These are phyloP conservation scores for Arabis hirsuta DNA, from an alignment of 345 rosid genomes.

Conservation along the genomic window DNA sequence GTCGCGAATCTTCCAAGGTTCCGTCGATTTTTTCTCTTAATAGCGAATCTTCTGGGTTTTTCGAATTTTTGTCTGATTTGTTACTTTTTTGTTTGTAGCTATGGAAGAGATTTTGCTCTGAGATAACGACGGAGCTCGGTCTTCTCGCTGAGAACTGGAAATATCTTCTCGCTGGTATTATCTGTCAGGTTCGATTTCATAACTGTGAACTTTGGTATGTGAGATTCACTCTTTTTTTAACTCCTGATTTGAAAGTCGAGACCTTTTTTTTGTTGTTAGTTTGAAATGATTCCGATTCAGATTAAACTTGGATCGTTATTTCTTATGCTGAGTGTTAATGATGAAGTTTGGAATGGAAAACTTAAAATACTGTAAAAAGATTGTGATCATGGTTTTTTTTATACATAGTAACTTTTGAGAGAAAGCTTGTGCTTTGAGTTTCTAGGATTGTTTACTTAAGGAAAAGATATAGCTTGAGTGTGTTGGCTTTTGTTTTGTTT, in stretches of 20 bases:
- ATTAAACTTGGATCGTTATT: constrained; percentile 24
- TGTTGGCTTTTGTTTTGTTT: constrained; percentile 12
- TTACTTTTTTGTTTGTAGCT: constrained; percentile 51
- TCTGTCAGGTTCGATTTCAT: constrained; percentile 69
- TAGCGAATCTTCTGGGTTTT: constrained; percentile 36
- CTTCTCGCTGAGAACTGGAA: constrained; percentile 92
- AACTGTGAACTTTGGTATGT: constrained; percentile 16
- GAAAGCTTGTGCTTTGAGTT: constrained; percentile 39
- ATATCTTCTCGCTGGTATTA: constrained; percentile 78
- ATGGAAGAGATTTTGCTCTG: constrained; percentile 96
- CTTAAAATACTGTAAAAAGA: constrained; percentile 45
- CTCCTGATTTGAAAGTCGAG: background rate
- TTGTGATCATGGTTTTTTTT: constrained; percentile 42
- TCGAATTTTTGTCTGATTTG: constrained; percentile 28
- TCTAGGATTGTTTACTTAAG: background rate
- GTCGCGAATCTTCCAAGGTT: constrained; percentile 97
- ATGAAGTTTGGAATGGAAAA: constrained; percentile 27
- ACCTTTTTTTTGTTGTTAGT: constrained; percentile 18
- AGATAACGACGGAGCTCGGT: constrained; percentile 75
- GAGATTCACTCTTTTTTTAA: background rate
- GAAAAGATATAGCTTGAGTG: background rate
- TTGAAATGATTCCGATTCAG: constrained; percentile 22
- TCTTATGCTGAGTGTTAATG: constrained; percentile 33
- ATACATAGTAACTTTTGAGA: constrained; percentile 36
- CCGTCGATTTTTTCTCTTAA: background rate